Evolutionary conservation across 495 filamentous ascomycete genomes (phyloP).

Genomic region (Lasiosphaeria miniovina): DNA sequence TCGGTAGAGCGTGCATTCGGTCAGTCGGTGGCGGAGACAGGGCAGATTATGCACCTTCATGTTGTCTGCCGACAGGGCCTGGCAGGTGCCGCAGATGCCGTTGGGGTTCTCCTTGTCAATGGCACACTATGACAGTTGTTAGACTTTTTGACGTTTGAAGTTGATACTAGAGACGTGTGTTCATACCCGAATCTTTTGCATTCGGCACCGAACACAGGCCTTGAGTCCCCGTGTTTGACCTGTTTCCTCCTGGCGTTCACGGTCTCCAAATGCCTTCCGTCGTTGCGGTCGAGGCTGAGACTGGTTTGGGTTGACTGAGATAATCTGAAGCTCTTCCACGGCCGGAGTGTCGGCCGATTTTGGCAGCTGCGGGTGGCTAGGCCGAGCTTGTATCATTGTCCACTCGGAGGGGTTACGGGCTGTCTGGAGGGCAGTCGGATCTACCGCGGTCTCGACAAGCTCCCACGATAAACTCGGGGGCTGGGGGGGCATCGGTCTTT

Average conservation of each 20-base stretch:
- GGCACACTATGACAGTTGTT: slow-evolving; percentile 4
- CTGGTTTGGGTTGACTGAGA: slow-evolving; percentile 2
- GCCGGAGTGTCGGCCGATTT: not conserved
- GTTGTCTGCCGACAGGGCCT: slow-evolving; percentile 6
- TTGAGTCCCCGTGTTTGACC: slow-evolving; percentile 17
- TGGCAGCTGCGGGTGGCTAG: not conserved
- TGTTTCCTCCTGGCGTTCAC: slow-evolving; percentile 13
- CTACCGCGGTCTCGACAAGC: not conserved
- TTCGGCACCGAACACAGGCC: slow-evolving; percentile 23
- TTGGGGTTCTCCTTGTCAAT: slow-evolving; percentile 14
- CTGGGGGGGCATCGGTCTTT: not conserved
- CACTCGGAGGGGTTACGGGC: not conserved
- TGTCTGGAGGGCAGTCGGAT: not conserved
- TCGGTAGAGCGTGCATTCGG: slow-evolving; percentile 17
- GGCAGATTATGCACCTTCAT: slow-evolving; percentile 18
- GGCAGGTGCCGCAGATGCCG: slow-evolving; percentile 23
- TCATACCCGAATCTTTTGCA: slow-evolving; percentile 25
- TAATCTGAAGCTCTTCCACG: slow-evolving; percentile 2
- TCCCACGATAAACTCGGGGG: not conserved
- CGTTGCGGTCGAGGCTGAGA: slow-evolving; percentile 4
- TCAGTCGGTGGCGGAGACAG: slow-evolving; percentile 23
- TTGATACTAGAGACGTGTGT: not conserved
- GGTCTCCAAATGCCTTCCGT: slow-evolving; percentile 14
- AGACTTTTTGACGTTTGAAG: not conserved
- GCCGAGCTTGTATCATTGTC: not conserved